Evolutionary conservation across 2,329 filamentous ascomycete genomes (phyloP), one percentile per base, ranked within the genome.

Genomic region (Didymella sp.): DNA sequence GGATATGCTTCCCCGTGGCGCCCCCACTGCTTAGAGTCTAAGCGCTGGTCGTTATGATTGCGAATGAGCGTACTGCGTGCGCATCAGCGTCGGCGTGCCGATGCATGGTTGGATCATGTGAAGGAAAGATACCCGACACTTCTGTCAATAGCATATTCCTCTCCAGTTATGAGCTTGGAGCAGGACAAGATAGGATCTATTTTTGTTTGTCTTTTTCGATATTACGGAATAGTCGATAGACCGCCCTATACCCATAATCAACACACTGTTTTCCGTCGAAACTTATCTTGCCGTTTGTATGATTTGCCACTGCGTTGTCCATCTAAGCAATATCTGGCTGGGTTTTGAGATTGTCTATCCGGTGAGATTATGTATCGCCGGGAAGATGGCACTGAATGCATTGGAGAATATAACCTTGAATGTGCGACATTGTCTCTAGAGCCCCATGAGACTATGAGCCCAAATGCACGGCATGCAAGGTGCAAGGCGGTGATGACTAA

Each of bases 91-190:
- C 57, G 60, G 55, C 52, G 41, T 61, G 58, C 51, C 56, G 60
- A 64, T 51, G 47, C 42, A 46, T 30, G 40, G 49, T 57, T 40
- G 54, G 38, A 24, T 43, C 28, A 49, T 52, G 50, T 56, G 57
- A 50, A 49, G 54, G 53, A 63, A 63, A 60, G 60, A 69, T 69
- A 69, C 67, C 67, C 67, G 67, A 68, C 65, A 63, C 62, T 57
- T 43, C 58, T 40, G 65, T 56, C 67, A 63, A 63, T 62, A 61
- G 62, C 35, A 52, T 31, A 19, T 53, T 41, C 54, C 47, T 55
- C 53, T 60, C 43, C 33, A 47, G 43, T 31, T 44, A 57, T 49
- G 48, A 57, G 30, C 30, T 48, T 57, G 54, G 54, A 48, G 54
- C 5, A 44, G 55, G 46, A 28, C 25, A 22, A 44, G 38, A 31